These are phyloP conservation scores for Flaveria bidentis DNA, from an alignment of 129 eudicot genomes.

Conservation along the genomic window DNA sequence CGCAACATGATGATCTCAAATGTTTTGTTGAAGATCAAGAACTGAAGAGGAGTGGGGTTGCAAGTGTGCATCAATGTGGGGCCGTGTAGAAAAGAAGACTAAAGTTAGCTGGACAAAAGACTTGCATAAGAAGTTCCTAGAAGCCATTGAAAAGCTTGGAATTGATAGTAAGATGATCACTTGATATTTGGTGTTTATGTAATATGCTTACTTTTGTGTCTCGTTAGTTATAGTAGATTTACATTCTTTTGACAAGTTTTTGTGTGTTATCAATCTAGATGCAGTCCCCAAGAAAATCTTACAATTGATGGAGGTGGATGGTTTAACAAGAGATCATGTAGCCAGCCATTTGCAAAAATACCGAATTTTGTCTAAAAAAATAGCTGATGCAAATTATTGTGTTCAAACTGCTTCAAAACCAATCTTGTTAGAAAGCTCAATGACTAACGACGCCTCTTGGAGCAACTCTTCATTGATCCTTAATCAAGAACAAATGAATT, in stretches of 20 bases:
- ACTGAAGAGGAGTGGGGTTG: slow-evolving; percentile 13
- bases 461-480: slow-evolving; percentile 4
- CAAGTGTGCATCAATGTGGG: slow-evolving; percentile 1
- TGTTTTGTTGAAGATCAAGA: slow-evolving; percentile 12
- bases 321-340: slow-evolving; percentile 41
- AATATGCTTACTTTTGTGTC: neutral
- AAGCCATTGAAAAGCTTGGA: slow-evolving; percentile 34
- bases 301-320: slow-evolving; percentile 32
- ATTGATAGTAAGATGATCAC: slow-evolving; percentile 27
- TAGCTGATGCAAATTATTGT: slow-evolving; percentile 5
- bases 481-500: neutral
- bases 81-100: neutral
- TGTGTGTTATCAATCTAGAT: slow-evolving; percentile 8
- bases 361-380: slow-evolving; percentile 20
- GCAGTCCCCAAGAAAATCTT: slow-evolving; percentile 34
- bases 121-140: slow-evolving; percentile 28
- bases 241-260: neutral
- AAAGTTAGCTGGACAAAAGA: slow-evolving; percentile 27
- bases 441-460: slow-evolving; percentile 11
- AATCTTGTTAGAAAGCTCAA: slow-evolving; percentile 24
- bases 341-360: slow-evolving; percentile 43
- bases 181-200: neutral
- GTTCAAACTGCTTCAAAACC: slow-evolving; percentile 20
- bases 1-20: neutral
- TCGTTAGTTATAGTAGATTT: neutral